These are phyloP conservation scores for Kodamaea neixiangensis DNA, from an alignment of 805 yeast species.

Conservation along the genomic window DNA sequence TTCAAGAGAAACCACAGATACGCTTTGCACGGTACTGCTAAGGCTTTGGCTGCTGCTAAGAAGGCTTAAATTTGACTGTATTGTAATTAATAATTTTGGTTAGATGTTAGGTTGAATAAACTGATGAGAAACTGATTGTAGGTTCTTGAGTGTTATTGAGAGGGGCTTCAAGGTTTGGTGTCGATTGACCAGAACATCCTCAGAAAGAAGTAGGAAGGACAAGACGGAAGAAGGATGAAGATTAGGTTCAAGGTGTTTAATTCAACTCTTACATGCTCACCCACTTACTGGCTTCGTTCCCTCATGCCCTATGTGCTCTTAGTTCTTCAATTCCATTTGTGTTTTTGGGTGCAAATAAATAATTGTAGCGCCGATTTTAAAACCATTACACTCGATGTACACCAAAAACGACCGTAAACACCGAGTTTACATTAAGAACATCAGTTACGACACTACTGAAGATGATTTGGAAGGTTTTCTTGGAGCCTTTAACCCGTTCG, in stretches of 20 bases:
- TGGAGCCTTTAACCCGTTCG: slow-evolving; percentile 49
- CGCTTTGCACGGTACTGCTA: slow-evolving; percentile 97
- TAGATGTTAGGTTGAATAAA: slow-evolving; percentile 4
- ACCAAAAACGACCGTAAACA: slow-evolving; percentile 7
- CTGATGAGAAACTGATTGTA: neutral
- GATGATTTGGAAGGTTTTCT: slow-evolving; percentile 50
- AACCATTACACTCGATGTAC: neutral
- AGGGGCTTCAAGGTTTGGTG: no score
- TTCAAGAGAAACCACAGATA: slow-evolving; percentile 99
- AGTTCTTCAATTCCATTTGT: neutral
- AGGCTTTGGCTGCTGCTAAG: slow-evolving; percentile 83
- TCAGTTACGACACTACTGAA: slow-evolving; percentile 54
- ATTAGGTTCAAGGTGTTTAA: no score
- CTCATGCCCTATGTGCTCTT: no score
- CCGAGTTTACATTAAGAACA: slow-evolving; percentile 56
- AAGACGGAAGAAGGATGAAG: no score
- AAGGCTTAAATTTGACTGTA: slow-evolving; percentile 33
- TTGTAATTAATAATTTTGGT: slow-evolving; percentile 4
- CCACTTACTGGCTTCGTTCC: neutral
- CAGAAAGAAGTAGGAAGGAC: no score
- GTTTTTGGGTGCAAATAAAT: slow-evolving; percentile 2
- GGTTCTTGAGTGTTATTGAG: no score
- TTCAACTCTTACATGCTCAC: neutral
- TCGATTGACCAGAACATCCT: no score
- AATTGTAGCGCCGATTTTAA: neutral